Base-by-base conservation (phyloP, 1,284 basidiomycete genomes). In the Bondarzewia mesenterica region DNA sequence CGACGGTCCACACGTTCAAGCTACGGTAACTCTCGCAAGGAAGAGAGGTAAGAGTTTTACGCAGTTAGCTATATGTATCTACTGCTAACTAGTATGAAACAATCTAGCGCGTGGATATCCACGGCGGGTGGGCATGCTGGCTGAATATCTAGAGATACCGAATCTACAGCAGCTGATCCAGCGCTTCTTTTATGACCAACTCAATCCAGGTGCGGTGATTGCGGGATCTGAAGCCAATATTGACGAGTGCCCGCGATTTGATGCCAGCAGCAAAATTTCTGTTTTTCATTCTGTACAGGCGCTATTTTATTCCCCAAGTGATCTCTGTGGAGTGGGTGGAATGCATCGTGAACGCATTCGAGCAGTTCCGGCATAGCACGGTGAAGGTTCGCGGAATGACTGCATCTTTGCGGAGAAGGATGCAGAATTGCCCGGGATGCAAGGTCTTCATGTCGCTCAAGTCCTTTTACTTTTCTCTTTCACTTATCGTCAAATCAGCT, bases 101-200 rank as follows among this genome's bases (percentile, higher is more conserved):
- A 21, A 22, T 10, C 38, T 26, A 25, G n/a, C 15, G n/a, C 16
- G 27, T 12, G 42, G 22, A 25, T 16, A 38, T 20, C 8, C n/a
- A 16, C 35, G 20, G 21, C n/a, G 10, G n/a, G n/a, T n/a, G n/a
- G n/a, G n/a, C n/a, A n/a, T n/a, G n/a, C n/a, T n/a, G n/a, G n/a
- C n/a, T 12, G 20, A 12, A n/a, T 8, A 29, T 41, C 32, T 29
- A 44, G n/a, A 25, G 42, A 27, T 5, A 35, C 14, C 15, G 26
- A 5, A 20, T 51, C 5, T 22, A 20, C 21, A 48, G 43, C 27
- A 29, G 42, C 39, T 49, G 5, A 46, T 54, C 2, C n/a, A 26
- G 5, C 32, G 44, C 14, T 51, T 51, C 27, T 22, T 51, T 7
- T 47, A 35, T 35, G 42, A 43, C 18, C 50, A 51, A 29, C 46